phyloP scores from a whole-genome alignment of 179 eudicot species.

The Actinidia arguta region DNA sequence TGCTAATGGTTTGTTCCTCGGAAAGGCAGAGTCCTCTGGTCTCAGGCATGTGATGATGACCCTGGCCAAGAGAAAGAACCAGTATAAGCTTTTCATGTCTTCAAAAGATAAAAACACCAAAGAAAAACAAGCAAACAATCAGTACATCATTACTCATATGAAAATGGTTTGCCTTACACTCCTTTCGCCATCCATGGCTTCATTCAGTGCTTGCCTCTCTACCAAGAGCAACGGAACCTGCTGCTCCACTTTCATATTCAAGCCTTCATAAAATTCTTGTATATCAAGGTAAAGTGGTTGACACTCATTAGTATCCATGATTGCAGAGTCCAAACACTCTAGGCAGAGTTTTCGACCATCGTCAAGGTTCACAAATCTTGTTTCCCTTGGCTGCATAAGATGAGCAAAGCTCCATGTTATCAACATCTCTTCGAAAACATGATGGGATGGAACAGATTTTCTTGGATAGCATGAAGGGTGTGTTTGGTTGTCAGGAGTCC shows the following conservation, averaged over 20 bases:
- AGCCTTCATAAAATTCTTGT: constrained; percentile 72
- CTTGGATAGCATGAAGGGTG: neutral
- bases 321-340: constrained; percentile 85
- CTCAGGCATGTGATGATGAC: constrained; percentile 96
- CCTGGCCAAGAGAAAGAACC: constrained; percentile 44
- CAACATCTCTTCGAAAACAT: constrained; percentile 11
- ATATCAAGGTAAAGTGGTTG: constrained; percentile 83
- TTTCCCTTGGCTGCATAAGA: constrained; percentile 68
- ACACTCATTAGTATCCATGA: constrained; percentile 80
- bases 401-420: constrained; percentile 10
- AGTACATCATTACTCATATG: neutral
- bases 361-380: constrained; percentile 70
- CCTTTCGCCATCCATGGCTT: constrained; percentile 90
- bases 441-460: neutral
- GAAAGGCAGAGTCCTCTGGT: constrained; percentile 94
- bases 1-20: constrained; percentile 84
- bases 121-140: constrained; percentile 13
- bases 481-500: neutral
- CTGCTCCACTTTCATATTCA: constrained; percentile 86
- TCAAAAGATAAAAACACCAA: neutral
- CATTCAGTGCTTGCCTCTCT: constrained; percentile 88
- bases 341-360: constrained; percentile 89
- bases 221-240: constrained; percentile 82
- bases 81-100: neutral
- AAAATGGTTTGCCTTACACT: constrained; percentile 50